These are phyloP conservation scores for Oryza brachyantha DNA, from an alignment of 176 grass and related monocot species.

Conservation along the genomic window DNA sequence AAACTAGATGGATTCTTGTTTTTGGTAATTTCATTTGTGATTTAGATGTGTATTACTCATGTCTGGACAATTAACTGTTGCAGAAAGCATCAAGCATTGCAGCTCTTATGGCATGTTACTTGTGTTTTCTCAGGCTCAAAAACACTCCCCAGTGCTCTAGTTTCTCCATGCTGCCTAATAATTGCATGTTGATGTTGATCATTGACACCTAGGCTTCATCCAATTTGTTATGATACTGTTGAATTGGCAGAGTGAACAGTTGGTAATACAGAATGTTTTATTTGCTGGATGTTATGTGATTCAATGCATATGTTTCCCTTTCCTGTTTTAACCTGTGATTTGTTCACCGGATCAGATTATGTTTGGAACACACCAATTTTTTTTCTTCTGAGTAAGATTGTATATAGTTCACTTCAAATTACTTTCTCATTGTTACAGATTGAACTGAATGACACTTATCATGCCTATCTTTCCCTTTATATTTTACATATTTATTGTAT, in stretches of 20 bases:
- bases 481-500: conserved; percentile 2
- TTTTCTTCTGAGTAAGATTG: conserved; percentile 6
- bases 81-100: neutral
- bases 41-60: neutral
- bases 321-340: neutral
- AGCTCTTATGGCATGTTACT: neutral
- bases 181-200: neutral
- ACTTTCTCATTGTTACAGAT: neutral
- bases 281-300: neutral
- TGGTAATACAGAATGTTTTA: neutral
- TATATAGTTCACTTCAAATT: neutral
- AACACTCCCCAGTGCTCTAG: neutral
- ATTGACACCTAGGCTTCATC: neutral
- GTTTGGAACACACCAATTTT: conserved; percentile 13
- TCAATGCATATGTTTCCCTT: conserved; percentile 8
- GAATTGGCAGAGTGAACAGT: conserved; percentile 10
- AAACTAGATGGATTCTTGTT: neutral
- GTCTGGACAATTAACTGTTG: neutral
- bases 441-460: neutral
- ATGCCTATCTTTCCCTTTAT: neutral
- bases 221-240: neutral
- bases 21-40: neutral
- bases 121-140: neutral
- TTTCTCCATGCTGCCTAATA: neutral
- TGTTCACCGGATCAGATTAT: neutral